Conservation (phyloP, 768 basidiomycete species). For the Asterophora lycoperdoides region DNA sequence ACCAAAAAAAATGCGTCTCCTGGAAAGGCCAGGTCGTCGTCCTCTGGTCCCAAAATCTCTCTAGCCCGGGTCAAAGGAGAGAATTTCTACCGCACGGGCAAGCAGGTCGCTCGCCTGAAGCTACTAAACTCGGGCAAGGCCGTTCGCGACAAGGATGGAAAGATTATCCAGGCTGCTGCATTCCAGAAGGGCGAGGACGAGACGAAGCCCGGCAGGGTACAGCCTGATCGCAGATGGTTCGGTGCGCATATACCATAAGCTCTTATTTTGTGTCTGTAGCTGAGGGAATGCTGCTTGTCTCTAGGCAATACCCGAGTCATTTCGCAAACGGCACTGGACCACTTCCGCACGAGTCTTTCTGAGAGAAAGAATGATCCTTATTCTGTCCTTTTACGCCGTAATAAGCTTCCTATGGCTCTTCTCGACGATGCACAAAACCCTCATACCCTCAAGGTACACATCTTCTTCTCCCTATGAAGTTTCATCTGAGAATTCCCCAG, state of each 20-base stretch:
- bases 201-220: slow-evolving; percentile 83
- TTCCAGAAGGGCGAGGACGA: slow-evolving; percentile 96
- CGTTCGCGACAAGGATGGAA: slow-evolving; percentile 86
- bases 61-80: slow-evolving; percentile 83
- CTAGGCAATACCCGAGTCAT: slow-evolving; percentile 97
- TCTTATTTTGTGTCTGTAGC: slow-evolving; percentile 7
- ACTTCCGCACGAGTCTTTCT: slow-evolving; percentile 87
- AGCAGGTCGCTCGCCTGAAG: slow-evolving; percentile 78
- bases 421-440: slow-evolving; percentile 87
- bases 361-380: slow-evolving; percentile 91
- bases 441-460: slow-evolving; percentile 62
- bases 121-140: slow-evolving; percentile 93
- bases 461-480: background rate
- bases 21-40: slow-evolving; percentile 39
- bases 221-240: slow-evolving; percentile 96
- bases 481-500: slow-evolving; percentile 33
- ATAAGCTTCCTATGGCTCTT: slow-evolving; percentile 96
- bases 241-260: slow-evolving; percentile 48
- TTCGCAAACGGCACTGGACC: slow-evolving; percentile 92
- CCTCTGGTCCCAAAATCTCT: slow-evolving; percentile 46
- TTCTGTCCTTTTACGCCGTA: slow-evolving; percentile 87
- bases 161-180: slow-evolving; percentile 88
- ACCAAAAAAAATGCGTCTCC: slow-evolving; percentile 32
- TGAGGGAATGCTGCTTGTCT: slow-evolving; percentile 5
- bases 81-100: slow-evolving; percentile 98